Conservation (phyloP, 2,329 filamentous ascomycete genomes). For the Claviceps sp. region DNA sequence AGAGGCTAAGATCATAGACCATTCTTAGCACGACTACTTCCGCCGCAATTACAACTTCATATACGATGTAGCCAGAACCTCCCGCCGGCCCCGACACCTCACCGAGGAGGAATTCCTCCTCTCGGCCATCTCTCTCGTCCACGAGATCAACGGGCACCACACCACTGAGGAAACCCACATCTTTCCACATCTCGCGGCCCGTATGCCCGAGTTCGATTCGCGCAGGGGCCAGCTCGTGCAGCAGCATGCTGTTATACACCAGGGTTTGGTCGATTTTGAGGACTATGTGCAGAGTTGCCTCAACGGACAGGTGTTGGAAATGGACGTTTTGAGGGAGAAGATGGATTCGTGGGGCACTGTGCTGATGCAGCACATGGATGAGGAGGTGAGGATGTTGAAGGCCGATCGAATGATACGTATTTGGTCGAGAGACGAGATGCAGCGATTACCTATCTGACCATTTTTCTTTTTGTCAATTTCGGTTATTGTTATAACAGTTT, state of each 20-base stretch:
- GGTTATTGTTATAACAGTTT: too few relatives aligned
- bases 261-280: slow-evolving; percentile 55
- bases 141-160: slow-evolving; percentile 64
- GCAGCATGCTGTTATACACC: slow-evolving; percentile 71
- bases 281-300: slow-evolving; percentile 51
- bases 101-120: slow-evolving; percentile 56
- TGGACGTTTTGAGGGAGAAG: slow-evolving; percentile 48
- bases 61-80: slow-evolving; percentile 47
- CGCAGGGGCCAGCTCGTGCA: slow-evolving; percentile 46
- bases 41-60: slow-evolving; percentile 60
- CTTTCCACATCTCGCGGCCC: slow-evolving; percentile 62
- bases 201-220: slow-evolving; percentile 62
- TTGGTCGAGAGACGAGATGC: slow-evolving; percentile 68
- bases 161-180: slow-evolving; percentile 70
- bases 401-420: slow-evolving; percentile 82
- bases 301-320: slow-evolving; percentile 40
- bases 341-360: slow-evolving; percentile 71
- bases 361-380: slow-evolving; percentile 70
- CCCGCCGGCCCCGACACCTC: slow-evolving; percentile 48
- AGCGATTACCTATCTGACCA: slow-evolving; percentile 49
- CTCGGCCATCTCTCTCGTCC: slow-evolving; percentile 55
- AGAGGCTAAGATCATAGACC: background rate
- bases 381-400: slow-evolving; percentile 65
- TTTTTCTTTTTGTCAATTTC: background rate
- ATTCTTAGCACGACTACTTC: slow-evolving; percentile 60